phyloP scores from a whole-genome alignment of 208 protist species.

The Crithidia thermophila region DNA sequence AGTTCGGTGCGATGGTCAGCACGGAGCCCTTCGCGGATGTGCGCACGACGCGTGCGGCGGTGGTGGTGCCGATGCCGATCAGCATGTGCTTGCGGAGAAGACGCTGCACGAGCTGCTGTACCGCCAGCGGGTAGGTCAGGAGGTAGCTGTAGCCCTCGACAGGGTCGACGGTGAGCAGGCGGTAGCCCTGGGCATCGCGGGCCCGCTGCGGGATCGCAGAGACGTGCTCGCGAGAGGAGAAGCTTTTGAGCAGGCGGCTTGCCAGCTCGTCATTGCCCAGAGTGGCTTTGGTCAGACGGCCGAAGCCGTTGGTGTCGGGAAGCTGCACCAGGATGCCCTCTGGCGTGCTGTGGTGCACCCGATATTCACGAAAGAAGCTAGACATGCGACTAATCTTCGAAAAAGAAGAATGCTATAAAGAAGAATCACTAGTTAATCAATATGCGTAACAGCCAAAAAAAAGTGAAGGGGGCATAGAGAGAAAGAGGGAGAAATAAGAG shows the following conservation, averaged over 20 bases:
- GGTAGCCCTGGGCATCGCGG: slow-evolving; percentile 82
- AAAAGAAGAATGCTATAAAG: too few relatives aligned
- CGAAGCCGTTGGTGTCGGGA: slow-evolving; percentile 70
- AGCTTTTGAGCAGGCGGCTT: slow-evolving; percentile 62
- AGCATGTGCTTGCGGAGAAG: slow-evolving; percentile 86
- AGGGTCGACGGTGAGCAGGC: slow-evolving; percentile 63
- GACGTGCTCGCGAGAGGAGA: slow-evolving; percentile 58
- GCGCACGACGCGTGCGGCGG: slow-evolving; percentile 58
- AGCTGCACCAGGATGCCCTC: slow-evolving; percentile 85
- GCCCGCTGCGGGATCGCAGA: slow-evolving; percentile 42
- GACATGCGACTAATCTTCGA: too few relatives aligned
- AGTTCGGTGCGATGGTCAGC: slow-evolving; percentile 47
- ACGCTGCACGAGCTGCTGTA: slow-evolving; percentile 50
- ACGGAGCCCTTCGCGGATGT: slow-evolving; percentile 62
- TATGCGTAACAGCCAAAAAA: too few relatives aligned
- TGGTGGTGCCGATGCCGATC: slow-evolving; percentile 77
- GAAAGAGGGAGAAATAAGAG: slow-evolving; percentile 2
- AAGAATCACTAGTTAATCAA: too few relatives aligned
- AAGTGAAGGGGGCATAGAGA: neutral
- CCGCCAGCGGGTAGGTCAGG: slow-evolving; percentile 48
- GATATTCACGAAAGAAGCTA: slow-evolving; percentile 61
- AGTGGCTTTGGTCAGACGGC: slow-evolving; percentile 64
- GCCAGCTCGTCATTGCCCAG: slow-evolving; percentile 76
- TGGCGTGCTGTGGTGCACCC: slow-evolving; percentile 74
- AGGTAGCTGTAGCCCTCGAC: slow-evolving; percentile 62